Evolutionary conservation across 2,329 filamentous ascomycete genomes (phyloP).

Genomic region (Microcera coccophila): DNA sequence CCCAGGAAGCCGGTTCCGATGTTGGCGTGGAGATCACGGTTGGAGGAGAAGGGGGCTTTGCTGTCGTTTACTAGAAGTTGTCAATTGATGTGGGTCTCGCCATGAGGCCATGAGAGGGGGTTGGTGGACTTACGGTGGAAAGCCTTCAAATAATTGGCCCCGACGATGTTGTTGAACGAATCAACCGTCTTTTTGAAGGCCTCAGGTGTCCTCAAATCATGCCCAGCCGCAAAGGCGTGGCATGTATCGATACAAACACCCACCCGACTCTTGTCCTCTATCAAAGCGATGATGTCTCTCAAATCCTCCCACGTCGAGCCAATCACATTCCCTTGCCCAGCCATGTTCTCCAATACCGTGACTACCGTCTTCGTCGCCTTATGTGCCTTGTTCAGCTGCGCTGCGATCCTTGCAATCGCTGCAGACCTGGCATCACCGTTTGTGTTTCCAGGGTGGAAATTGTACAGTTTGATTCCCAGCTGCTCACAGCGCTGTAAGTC

Average conservation of each 20-base stretch:
- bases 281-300: slow-evolving; percentile 72
- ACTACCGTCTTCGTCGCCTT: slow-evolving; percentile 70
- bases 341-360: slow-evolving; percentile 94
- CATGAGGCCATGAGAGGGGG: background rate
- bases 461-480: slow-evolving; percentile 88
- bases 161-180: slow-evolving; percentile 74
- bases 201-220: slow-evolving; percentile 75
- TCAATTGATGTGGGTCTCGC: slow-evolving; percentile 1
- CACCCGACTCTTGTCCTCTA: slow-evolving; percentile 78
- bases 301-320: slow-evolving; percentile 84
- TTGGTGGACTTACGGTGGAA: slow-evolving; percentile 56
- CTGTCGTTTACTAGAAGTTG: slow-evolving; percentile 73
- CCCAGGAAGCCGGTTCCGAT: slow-evolving; percentile 95
- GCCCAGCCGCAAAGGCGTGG: slow-evolving; percentile 90
- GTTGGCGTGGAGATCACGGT: slow-evolving; percentile 89
- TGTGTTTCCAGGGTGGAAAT: slow-evolving; percentile 91
- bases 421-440: slow-evolving; percentile 62
- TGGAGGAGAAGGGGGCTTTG: slow-evolving; percentile 79
- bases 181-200: slow-evolving; percentile 70
- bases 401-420: slow-evolving; percentile 75
- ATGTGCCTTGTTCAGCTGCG: slow-evolving; percentile 78
- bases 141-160: slow-evolving; percentile 73
- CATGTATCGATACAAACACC: slow-evolving; percentile 97
- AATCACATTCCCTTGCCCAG: slow-evolving; percentile 80
- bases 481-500: slow-evolving; percentile 81